phyloP scores from a whole-genome alignment of 805 yeast species.

The Phaffomyces antillensis region DNA sequence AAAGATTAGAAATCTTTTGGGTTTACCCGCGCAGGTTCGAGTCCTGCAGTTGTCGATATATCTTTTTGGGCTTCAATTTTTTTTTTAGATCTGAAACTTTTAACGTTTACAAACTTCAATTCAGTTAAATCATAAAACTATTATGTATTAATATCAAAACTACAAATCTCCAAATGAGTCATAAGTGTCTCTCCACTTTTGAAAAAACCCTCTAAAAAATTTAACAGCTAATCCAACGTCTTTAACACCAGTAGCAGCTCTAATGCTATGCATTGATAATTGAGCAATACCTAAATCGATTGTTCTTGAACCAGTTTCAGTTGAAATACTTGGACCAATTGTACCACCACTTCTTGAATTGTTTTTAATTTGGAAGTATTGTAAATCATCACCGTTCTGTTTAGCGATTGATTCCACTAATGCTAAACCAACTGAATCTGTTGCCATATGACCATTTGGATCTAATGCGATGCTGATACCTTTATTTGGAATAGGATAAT shows the following conservation, averaged over 20 bases:
- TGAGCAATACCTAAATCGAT: constrained; percentile 81
- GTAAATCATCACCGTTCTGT: constrained; percentile 56
- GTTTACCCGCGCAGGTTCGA: constrained; percentile 63
- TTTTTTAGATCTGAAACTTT: not conserved
- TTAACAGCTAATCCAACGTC: constrained; percentile 71
- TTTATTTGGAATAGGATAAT: constrained; percentile 71
- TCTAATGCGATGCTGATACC: constrained; percentile 70
- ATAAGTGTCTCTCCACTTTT: constrained; percentile 57
- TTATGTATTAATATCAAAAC: not conserved
- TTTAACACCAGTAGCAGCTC: constrained; percentile 73
- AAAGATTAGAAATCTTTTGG: constrained; percentile 56
- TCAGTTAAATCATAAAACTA: not conserved
- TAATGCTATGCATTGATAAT: constrained; percentile 78
- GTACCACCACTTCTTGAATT: constrained; percentile 85
- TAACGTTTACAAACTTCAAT: not conserved
- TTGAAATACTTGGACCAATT: constrained; percentile 66
- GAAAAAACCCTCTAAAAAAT: constrained; percentile 64
- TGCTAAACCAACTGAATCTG: constrained; percentile 68
- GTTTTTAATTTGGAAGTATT: constrained; percentile 82
- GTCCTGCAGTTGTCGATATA: constrained; percentile 63
- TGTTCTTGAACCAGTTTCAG: constrained; percentile 66
- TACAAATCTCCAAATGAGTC: constrained; percentile 45
- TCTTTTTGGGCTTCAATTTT: constrained; percentile 9
- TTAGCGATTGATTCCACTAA: constrained; percentile 65
- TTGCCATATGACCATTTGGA: constrained; percentile 78